Evolutionary conservation across 2,329 filamentous ascomycete genomes (phyloP).

Genomic region (Daldinia sp.): DNA sequence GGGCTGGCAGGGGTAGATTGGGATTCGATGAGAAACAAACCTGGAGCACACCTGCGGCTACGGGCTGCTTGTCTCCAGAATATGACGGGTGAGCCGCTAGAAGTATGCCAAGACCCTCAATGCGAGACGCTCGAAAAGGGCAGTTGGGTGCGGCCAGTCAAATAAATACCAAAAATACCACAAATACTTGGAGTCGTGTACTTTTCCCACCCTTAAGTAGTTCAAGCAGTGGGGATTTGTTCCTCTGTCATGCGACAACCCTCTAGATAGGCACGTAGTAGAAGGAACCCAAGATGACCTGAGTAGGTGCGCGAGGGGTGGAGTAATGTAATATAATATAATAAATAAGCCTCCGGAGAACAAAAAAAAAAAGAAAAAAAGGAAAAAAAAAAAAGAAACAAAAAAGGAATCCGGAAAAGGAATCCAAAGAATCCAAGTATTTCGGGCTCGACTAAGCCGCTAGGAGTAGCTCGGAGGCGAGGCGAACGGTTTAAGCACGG

Average conservation of each 20-base stretch:
- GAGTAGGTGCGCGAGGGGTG: slow-evolving; percentile 21
- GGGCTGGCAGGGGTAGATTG: slow-evolving; percentile 7
- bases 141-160: slow-evolving; percentile 25
- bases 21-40: slow-evolving; percentile 26
- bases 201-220: slow-evolving; percentile 9
- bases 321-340: slow-evolving; percentile 14
- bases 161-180: slow-evolving; percentile 30
- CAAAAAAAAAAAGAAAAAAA: too few species aligned
- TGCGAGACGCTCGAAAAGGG: slow-evolving; percentile 30
- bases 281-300: slow-evolving; percentile 18
- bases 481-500: not conserved
- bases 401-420: too few species aligned
- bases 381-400: too few species aligned
- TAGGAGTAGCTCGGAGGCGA: slow-evolving; percentile 8
- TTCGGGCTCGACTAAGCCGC: slow-evolving; percentile 28
- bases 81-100: slow-evolving; percentile 20
- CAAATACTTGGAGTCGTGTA: slow-evolving; percentile 3
- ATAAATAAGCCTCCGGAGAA: slow-evolving; percentile 18
- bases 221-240: slow-evolving; percentile 24
- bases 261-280: not conserved
- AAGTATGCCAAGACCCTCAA: slow-evolving; percentile 27
- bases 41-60: slow-evolving; percentile 15
- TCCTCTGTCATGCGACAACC: slow-evolving; percentile 21
- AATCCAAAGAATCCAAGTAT: not conserved
- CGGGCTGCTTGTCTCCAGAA: slow-evolving; percentile 16